Evolutionary conservation across 2,329 filamentous ascomycete species (phyloP).

Genomic region (Cytospora piceicola): DNA sequence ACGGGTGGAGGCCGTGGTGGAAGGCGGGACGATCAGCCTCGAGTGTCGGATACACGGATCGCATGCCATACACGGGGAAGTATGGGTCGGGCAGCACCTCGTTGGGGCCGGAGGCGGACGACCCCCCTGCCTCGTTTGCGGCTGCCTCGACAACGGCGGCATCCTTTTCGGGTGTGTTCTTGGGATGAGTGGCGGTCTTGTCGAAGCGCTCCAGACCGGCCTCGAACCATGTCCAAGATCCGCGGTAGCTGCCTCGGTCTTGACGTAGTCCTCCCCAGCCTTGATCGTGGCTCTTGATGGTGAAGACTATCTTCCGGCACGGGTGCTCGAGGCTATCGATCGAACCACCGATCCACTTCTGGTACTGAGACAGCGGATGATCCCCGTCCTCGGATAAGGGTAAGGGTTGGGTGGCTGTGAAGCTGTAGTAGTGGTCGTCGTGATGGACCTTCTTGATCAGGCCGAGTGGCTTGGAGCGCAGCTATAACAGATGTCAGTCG

Average conservation of each 20-base stretch:
- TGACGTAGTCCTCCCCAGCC: slow-evolving; percentile 52
- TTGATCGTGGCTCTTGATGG: slow-evolving; percentile 60
- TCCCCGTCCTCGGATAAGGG: slow-evolving; percentile 34
- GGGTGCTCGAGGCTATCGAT: slow-evolving; percentile 50
- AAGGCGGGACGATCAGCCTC: slow-evolving; percentile 37
- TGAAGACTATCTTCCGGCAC: slow-evolving; percentile 65
- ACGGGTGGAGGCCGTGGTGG: slow-evolving; percentile 43
- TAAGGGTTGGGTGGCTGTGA: slow-evolving; percentile 19
- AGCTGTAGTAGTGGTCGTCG: slow-evolving; percentile 32
- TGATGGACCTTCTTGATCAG: slow-evolving; percentile 40
- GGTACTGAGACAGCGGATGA: slow-evolving; percentile 40
- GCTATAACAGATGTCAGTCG: slow-evolving; percentile 35
- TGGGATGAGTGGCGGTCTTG: slow-evolving; percentile 28
- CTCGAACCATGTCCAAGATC: slow-evolving; percentile 67
- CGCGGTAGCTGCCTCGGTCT: slow-evolving; percentile 46
- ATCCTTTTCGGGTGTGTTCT: slow-evolving; percentile 9
- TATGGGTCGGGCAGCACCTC: slow-evolving; percentile 16
- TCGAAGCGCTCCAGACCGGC: slow-evolving; percentile 62
- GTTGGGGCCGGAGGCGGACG: not conserved
- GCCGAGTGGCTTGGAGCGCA: slow-evolving; percentile 48
- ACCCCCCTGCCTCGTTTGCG: slow-evolving; percentile 14
- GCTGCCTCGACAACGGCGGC: not conserved
- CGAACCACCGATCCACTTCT: slow-evolving; percentile 46
- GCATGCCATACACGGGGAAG: slow-evolving; percentile 37
- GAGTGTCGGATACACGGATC: slow-evolving; percentile 24